Evolutionary conservation across 345 rosid genomes (phyloP).

Genomic region (Psidium guajava): DNA sequence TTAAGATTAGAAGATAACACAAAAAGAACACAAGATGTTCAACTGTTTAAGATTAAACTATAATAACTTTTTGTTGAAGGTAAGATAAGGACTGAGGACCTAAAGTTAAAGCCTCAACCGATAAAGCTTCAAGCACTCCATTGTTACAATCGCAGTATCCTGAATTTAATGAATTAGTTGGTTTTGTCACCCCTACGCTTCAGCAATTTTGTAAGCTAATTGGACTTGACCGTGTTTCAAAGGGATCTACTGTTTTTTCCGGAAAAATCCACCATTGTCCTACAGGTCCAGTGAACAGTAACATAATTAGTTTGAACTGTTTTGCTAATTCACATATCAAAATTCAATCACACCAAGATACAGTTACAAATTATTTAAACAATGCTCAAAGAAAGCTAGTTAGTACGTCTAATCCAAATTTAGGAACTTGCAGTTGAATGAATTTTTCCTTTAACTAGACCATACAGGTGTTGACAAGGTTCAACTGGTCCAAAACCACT

Average conservation of each 20-base stretch:
- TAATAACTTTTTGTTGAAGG: not conserved
- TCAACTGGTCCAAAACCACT: not conserved
- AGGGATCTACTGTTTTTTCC: not conserved
- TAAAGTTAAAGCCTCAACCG: not conserved
- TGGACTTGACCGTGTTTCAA: not conserved
- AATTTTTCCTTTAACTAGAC: not conserved
- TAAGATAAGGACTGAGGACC: not conserved
- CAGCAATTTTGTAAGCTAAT: not conserved
- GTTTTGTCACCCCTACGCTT: not conserved
- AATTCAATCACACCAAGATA: not conserved
- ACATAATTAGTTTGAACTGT: not conserved
- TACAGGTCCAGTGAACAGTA: not conserved
- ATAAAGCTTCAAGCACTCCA: not conserved
- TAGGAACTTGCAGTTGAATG: not conserved
- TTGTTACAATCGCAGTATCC: not conserved
- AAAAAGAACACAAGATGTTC: not conserved
- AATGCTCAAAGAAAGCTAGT: not conserved
- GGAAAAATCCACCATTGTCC: not conserved
- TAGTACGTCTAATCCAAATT: not conserved
- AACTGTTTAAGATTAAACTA: not conserved
- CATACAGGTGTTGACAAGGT: not conserved
- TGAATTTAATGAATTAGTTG: not conserved
- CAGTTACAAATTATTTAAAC: not conserved
- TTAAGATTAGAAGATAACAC: not conserved
- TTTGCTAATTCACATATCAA: not conserved